phyloP scores from a whole-genome alignment of 768 basidiomycete genomes.

The button mushroom (Agaricus bisporus) region DNA sequence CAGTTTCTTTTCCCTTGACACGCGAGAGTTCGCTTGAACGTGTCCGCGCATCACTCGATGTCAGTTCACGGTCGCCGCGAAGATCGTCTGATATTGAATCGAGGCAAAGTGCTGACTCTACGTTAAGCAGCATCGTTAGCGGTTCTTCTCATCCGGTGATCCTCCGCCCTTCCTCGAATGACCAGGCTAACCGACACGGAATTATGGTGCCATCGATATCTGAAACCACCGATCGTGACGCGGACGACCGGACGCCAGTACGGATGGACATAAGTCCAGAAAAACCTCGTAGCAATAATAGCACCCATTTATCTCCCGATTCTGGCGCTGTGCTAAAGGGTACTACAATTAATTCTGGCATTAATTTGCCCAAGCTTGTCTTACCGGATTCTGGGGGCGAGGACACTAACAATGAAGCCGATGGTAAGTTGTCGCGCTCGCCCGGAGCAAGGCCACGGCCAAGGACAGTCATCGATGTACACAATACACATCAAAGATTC shows the following conservation, averaged over 20 bases:
- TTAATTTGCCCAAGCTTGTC: neutral
- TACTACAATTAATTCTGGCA: neutral
- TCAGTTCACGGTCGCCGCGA: neutral
- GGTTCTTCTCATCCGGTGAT: conserved; percentile 2
- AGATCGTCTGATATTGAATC: conserved; percentile 8
- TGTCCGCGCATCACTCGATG: conserved; percentile 1
- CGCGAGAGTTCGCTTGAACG: neutral
- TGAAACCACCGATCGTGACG: neutral
- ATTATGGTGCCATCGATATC: neutral
- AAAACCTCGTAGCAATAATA: neutral
- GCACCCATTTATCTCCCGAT: neutral
- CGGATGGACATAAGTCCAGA: neutral
- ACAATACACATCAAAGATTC: neutral
- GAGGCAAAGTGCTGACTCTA: conserved; percentile 7
- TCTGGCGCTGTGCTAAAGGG: neutral
- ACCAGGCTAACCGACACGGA: neutral
- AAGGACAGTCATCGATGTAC: neutral
- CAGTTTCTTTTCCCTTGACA: neutral
- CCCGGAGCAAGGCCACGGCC: neutral
- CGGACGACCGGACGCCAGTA: neutral
- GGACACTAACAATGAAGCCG: neutral
- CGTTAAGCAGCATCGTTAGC: neutral
- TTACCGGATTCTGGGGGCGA: neutral
- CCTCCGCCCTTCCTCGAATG: neutral
- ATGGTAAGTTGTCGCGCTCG: neutral